These are phyloP conservation scores for Tetrapisispora arboricola DNA, from an alignment of 805 yeast species.

Conservation along the genomic window DNA sequence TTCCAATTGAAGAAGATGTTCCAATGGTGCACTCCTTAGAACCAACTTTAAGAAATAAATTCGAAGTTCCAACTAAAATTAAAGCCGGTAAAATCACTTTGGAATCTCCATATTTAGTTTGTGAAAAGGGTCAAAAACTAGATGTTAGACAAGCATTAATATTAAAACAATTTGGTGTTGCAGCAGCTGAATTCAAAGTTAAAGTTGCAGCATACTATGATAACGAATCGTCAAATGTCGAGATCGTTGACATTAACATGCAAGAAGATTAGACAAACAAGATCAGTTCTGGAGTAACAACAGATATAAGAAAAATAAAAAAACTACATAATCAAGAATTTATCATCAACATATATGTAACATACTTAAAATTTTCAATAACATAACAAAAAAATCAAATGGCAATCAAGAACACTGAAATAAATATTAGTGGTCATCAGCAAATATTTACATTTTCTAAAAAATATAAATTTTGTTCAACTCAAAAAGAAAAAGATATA, in stretches of 20 bases:
- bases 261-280: constrained; percentile 9
- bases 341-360: no score
- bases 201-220: constrained; percentile 68
- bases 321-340: no score
- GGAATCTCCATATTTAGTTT: constrained; percentile 67
- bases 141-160: constrained; percentile 88
- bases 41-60: constrained; percentile 79
- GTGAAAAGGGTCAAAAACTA: constrained; percentile 66
- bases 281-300: no score
- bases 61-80: constrained; percentile 84
- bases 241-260: constrained; percentile 29
- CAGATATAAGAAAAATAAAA: no score
- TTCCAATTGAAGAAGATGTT: constrained; percentile 83
- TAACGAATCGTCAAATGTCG: constrained; percentile 38
- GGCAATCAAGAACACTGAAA: no score
- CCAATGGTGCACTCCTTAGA: constrained; percentile 96
- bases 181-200: constrained; percentile 84
- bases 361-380: no score
- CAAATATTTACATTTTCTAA: no score
- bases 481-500: no score
- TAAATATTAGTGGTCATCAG: no score
- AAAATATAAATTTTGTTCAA: no score
- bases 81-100: constrained; percentile 79
- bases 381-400: no score
- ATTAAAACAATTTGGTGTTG: constrained; percentile 91